Evolutionary conservation across 768 basidiomycete species (phyloP), one percentile per base, ranked within the genome.

Genomic region (Kwoniella shandongensis): DNA sequence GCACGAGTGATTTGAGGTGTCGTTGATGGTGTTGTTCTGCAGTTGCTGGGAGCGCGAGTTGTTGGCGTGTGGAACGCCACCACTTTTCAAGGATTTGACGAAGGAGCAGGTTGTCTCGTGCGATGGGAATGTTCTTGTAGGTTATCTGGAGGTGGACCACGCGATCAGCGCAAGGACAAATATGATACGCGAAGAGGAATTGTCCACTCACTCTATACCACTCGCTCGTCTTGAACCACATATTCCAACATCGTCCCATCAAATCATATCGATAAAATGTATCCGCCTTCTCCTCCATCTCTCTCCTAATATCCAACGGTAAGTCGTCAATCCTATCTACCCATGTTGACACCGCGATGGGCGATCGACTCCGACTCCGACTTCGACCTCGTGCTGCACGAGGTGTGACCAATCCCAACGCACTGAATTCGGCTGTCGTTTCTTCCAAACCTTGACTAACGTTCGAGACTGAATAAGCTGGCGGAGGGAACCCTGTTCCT

Each of bases 171-270:
- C 3, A 25, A 44, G 27, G 7, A 22, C 8, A 56, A n/a, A 36
- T 22, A 38, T 55, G 32, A 32, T 32, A 35, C 62, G 62, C 40
- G 13, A 36, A 30, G 17, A 40, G 47, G 4, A 11, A 30, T 11
- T 40, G 20, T 11, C 22, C 3, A 51, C 71, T 54, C 35, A 58
- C 56, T n/a, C 56, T 29, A 30, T 58, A 58, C 63, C 69, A 73
- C n/a, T 64, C 57, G 25, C 52, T 50, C 13, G 66, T 51, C 42
- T 65, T 60, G 18, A 54, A 44, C 72, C 72, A 73, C 38, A 65
- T 62, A 51, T 73, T 67, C 57, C 59, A 66, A 36, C 72, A 73
- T 57, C 72, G 44, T 17, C 72, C 72, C 61, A 67, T 40, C 44
- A 73, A 35, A 4, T 69, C 72, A 3, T 65, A 61, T 22, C 58